These are phyloP conservation scores for Coemansia sp. DNA, from an alignment of 192 early-diverging fungal genomes.

Conservation along the genomic window DNA sequence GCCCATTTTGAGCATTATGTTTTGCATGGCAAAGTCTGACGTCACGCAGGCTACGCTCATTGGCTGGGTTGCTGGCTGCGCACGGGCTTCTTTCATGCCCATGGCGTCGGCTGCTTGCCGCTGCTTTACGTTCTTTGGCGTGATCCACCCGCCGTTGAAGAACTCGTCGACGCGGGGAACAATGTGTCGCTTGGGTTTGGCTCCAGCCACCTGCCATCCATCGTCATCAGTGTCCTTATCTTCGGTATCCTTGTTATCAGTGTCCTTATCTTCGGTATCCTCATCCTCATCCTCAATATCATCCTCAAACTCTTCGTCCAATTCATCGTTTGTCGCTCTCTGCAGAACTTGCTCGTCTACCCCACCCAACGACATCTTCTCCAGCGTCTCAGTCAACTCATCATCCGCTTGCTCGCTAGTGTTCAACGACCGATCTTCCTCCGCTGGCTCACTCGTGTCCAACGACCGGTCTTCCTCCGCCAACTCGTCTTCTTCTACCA, in stretches of 20 bases:
- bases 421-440: neutral
- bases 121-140: constrained; percentile 79
- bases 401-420: neutral
- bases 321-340: neutral
- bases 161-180: constrained; percentile 52
- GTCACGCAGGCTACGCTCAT: constrained; percentile 88
- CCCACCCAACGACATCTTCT: constrained; percentile 9
- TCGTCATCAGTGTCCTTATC: constrained; percentile 38
- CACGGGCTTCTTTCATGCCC: constrained; percentile 48
- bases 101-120: constrained; percentile 61
- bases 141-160: constrained; percentile 88
- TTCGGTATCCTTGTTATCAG: constrained; percentile 8
- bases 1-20: constrained; percentile 91
- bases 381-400: constrained; percentile 11
- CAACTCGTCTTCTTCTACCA: neutral
- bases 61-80: constrained; percentile 10
- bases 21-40: constrained; percentile 95
- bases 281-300: neutral
- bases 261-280: constrained; percentile 17
- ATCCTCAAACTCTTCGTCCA: neutral
- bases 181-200: constrained; percentile 28
- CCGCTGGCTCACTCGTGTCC: neutral
- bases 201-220: constrained; percentile 54
- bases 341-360: neutral
- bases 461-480: neutral